Percentiles rank a stretch among this genome's conserved stretches.
phyloP scores from a whole-genome alignment of 306 rosid genomes.

The Vicia sativa region DNA sequence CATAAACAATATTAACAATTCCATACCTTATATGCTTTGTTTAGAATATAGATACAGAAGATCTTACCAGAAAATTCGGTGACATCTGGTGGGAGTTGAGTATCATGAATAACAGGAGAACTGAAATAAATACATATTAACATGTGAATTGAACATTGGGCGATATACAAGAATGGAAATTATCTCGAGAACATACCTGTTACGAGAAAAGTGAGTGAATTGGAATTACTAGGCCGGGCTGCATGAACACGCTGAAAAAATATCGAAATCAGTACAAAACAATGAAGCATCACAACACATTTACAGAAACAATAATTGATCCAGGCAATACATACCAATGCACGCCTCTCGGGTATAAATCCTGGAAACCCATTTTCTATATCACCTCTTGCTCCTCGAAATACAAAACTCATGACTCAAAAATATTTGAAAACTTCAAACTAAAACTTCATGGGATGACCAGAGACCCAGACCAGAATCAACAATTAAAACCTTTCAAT shows the following conservation, averaged over 20 bases:
- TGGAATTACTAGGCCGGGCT: conserved; percentile 78
- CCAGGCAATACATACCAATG: conserved; percentile 57
- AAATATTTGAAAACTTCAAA: conserved; percentile 35
- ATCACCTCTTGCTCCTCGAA: conserved; percentile 85
- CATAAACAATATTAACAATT: conserved; percentile 19
- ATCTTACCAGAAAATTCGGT: conserved; percentile 83
- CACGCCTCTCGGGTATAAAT: conserved; percentile 76
- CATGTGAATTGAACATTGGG: conserved; percentile 6
- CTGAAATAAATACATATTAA: conserved; percentile 49
- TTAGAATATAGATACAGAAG: conserved; percentile 27
- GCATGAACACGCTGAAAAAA: conserved; percentile 61
- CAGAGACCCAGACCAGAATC: conserved; percentile 22
- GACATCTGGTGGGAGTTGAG: conserved; percentile 69
- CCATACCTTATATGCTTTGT: conserved; percentile 15
- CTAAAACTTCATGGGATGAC: conserved; percentile 30
- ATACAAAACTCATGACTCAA: conserved; percentile 83
- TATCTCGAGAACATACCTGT: conserved; percentile 58
- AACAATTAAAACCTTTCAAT: conserved; percentile 36
- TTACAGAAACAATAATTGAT: background rate
- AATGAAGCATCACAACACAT: background rate
- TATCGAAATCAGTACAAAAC: conserved; percentile 9
- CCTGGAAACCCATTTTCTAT: conserved; percentile 81
- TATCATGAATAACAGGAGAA: conserved; percentile 68
- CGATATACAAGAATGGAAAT: conserved; percentile 14
- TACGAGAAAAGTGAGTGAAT: conserved; percentile 89